Evolutionary conservation across 768 basidiomycete genomes (phyloP).

Genomic region (Dendrothele bispora): DNA sequence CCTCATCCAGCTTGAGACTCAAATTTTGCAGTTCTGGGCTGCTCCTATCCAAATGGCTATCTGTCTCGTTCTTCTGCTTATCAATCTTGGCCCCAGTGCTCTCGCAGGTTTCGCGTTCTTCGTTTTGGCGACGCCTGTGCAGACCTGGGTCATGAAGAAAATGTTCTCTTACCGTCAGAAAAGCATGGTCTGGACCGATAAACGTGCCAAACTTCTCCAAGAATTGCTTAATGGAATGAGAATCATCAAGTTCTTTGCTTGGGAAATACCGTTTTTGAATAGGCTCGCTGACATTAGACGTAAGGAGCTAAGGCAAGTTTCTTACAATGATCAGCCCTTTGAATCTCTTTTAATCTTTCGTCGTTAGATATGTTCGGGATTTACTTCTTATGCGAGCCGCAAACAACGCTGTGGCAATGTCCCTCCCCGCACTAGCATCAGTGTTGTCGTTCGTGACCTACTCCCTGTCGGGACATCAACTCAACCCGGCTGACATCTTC

Average conservation of each 20-base stretch:
- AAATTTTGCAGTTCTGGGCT: slow-evolving; percentile 52
- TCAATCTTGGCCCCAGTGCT: slow-evolving; percentile 69
- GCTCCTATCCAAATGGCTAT: slow-evolving; percentile 77
- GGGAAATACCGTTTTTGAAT: slow-evolving; percentile 80
- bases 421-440: slow-evolving; percentile 76
- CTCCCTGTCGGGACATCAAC: slow-evolving; percentile 64
- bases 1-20: slow-evolving; percentile 1
- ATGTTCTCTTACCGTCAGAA: slow-evolving; percentile 69
- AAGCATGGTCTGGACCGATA: slow-evolving; percentile 89
- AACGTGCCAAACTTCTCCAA: slow-evolving; percentile 84
- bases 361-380: slow-evolving; percentile 58
- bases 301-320: slow-evolving; percentile 64
- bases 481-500: slow-evolving; percentile 76
- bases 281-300: slow-evolving; percentile 69
- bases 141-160: slow-evolving; percentile 70
- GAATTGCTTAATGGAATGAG: slow-evolving; percentile 90
- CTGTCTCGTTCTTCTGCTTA: slow-evolving; percentile 70
- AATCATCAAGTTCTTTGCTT: slow-evolving; percentile 90
- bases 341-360: slow-evolving; percentile 5
- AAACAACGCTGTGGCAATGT: slow-evolving; percentile 67
- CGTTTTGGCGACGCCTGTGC: slow-evolving; percentile 69
- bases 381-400: slow-evolving; percentile 66
- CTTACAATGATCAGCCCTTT: slow-evolving; percentile 18
- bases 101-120: slow-evolving; percentile 60
- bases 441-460: slow-evolving; percentile 80